Base-by-base conservation (phyloP, 495 filamentous ascomycete genomes). In the Aspergillus heteromorphus region DNA sequence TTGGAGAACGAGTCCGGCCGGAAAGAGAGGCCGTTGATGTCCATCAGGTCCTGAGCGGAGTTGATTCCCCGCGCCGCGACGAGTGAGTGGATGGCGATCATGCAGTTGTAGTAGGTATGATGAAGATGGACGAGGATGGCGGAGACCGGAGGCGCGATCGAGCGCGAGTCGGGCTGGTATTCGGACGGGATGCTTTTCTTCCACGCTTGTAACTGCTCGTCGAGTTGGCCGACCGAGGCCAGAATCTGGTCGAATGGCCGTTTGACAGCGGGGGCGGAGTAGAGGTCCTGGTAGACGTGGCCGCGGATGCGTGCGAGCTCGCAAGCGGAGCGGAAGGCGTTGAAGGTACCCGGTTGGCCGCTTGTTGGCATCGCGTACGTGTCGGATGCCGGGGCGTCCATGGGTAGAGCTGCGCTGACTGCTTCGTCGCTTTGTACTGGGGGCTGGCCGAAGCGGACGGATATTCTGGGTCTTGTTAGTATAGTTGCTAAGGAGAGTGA, bases 41-140 rank as follows among this genome's bases (percentile, higher is more conserved):
- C 17, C 11, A 43, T 23, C 1, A 59, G 27, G 23, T 59, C 54
- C 19, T 52, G 38, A 1, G 30, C 48, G 1, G 41, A 54, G 2
- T 38, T 19, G 3, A 62, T 18, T 16, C 47, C 56, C 6, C 48
- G 45, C 8, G 17, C 41, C 18, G 48, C 56, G 14, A 58, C 45
- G 2, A 59, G 27, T 7, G 50, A 57, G 23, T 63, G 60, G 14
- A 63, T 57, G 16, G 60, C 56, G 16, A 63, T 63, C n/a, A 63
- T 45, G 45, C 60, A 63, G 20, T 63, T 47, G 20, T 59, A 59
- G 20, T 63, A 63, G 2, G 56, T 57, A 25, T 55, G 59, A 31
- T 63, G 56, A 0, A 57, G 47, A 19, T 51, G 51, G 5, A 63
- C 47, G 6, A 63, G 42, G 1, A 49, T 48, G 10, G 48, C 38